Percentiles rank a stretch among this genome's conserved stretches.
Evolutionary conservation across 2,329 filamentous ascomycete species (phyloP).

Genomic region (Cladosporium sp.): DNA sequence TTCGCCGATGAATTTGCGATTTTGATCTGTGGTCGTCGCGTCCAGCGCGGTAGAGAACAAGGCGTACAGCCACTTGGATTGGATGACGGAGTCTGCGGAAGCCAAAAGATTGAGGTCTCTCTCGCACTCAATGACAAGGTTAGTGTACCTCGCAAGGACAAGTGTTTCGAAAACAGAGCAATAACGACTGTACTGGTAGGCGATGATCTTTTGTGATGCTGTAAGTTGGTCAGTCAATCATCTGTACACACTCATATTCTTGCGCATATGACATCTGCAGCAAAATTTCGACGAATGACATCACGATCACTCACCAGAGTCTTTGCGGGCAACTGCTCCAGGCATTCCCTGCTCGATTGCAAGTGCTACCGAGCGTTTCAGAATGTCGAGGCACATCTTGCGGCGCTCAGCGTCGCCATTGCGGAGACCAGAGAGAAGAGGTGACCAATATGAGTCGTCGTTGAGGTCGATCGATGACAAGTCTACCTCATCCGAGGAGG

Average conservation of each 20-base stretch:
- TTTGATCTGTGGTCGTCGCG: slow-evolving; percentile 46
- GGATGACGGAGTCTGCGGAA: slow-evolving; percentile 38
- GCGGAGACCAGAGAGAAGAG: slow-evolving; percentile 41
- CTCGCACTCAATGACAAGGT: slow-evolving; percentile 50
- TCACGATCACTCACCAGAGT: slow-evolving; percentile 21
- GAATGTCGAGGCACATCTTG: slow-evolving; percentile 48
- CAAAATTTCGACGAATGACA: too few relatives aligned
- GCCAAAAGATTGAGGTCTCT: slow-evolving; percentile 44
- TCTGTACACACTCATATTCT: neutral
- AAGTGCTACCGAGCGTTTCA: slow-evolving; percentile 42
- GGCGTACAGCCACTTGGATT: slow-evolving; percentile 44
- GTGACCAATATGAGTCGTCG: slow-evolving; percentile 42
- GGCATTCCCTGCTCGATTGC: slow-evolving; percentile 25
- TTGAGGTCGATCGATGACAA: slow-evolving; percentile 12
- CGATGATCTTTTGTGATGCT: slow-evolving; percentile 23
- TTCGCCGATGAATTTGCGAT: slow-evolving; percentile 47
- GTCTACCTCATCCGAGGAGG: slow-evolving; percentile 15
- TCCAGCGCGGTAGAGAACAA: slow-evolving; percentile 45
- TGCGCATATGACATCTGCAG: neutral
- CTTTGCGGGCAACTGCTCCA: slow-evolving; percentile 17
- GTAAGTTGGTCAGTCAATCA: slow-evolving; percentile 6
- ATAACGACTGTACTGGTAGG: slow-evolving; percentile 44
- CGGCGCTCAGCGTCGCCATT: slow-evolving; percentile 47
- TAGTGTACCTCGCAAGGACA: slow-evolving; percentile 50
- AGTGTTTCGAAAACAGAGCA: slow-evolving; percentile 50